Evolutionary conservation across 805 yeast genomes (phyloP).

Genomic region (Nematodospora valgi): DNA sequence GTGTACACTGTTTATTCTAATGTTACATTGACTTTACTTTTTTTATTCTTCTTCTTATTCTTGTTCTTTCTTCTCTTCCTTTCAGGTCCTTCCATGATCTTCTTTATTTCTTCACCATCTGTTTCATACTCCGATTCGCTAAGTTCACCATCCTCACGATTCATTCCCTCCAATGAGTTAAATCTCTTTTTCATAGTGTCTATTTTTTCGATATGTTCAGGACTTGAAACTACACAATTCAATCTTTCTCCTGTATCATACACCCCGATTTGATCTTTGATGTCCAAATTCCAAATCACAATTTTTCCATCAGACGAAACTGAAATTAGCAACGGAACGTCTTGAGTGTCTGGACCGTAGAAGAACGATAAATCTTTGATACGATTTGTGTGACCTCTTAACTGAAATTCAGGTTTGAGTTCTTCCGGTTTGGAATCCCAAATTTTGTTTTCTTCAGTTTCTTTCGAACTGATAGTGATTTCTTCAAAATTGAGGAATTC

Average conservation of each 20-base stretch:
- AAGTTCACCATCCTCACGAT: constrained; percentile 19
- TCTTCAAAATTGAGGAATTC: constrained; percentile 47
- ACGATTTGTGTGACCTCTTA: constrained; percentile 82
- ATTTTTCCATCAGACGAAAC: constrained; percentile 92
- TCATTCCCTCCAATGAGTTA: constrained; percentile 15
- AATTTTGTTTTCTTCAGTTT: constrained; percentile 18
- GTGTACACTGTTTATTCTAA: constrained; percentile 37
- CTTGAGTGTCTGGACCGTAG: constrained; percentile 33
- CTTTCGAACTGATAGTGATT: constrained; percentile 14
- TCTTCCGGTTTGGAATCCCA: constrained; percentile 21
- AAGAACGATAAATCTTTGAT: constrained; percentile 72
- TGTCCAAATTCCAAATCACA: constrained; percentile 74
- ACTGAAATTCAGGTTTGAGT: constrained; percentile 48
- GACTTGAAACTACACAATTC: constrained; percentile 75
- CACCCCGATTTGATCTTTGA: constrained; percentile 80
- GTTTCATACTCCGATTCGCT: constrained; percentile 75
- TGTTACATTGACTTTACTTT: constrained; percentile 45
- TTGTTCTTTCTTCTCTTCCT: constrained; percentile 38
- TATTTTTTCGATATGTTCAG: constrained; percentile 73
- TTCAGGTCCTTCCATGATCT: constrained; percentile 50
- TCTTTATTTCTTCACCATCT: constrained; percentile 64
- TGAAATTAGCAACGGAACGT: constrained; percentile 56
- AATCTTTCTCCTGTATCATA: constrained; percentile 89
- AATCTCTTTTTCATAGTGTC: constrained; percentile 63
- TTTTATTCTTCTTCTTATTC: constrained; percentile 19